Percentiles rank a stretch among this genome's conserved stretches.
phyloP scores from a whole-genome alignment of 225 moss, liverwort and hornwort genomes.

The Physcomitrellopsis africana region DNA sequence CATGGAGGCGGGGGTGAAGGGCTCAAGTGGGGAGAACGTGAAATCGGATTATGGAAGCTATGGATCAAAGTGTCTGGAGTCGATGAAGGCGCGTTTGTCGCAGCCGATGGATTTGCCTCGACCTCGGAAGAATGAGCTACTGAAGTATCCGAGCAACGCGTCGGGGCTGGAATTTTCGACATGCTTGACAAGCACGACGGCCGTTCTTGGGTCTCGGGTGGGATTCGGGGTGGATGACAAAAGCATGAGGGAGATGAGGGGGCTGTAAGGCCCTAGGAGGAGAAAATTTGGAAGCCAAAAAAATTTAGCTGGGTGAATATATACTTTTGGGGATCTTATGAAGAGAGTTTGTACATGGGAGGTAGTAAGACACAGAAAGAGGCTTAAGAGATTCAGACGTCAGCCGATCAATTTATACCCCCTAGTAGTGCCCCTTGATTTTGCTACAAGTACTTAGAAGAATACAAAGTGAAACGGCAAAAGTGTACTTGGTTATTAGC shows the following conservation, averaged over 20 bases:
- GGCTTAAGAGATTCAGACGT: slow-evolving; percentile 24
- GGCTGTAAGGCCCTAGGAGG: slow-evolving; percentile 15
- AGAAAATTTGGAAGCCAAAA: not conserved
- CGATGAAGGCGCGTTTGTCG: slow-evolving; percentile 14
- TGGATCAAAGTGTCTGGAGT: not conserved
- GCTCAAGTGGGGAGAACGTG: not conserved
- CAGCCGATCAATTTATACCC: slow-evolving; percentile 7
- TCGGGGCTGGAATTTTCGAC: slow-evolving; percentile 13
- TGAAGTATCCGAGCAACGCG: not conserved
- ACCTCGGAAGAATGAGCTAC: not conserved
- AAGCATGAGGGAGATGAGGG: not conserved
- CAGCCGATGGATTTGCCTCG: slow-evolving; percentile 20
- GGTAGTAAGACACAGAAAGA: slow-evolving; percentile 24
- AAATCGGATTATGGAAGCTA: slow-evolving; percentile 8
- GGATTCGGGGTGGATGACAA: slow-evolving; percentile 20
- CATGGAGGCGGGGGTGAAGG: slow-evolving; percentile 12
- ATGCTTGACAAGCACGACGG: slow-evolving; percentile 30
- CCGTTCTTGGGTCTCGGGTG: slow-evolving; percentile 9
- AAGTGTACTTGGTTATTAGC: not conserved
- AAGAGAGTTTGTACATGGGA: slow-evolving; percentile 52
- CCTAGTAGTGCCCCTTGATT: slow-evolving; percentile 34
- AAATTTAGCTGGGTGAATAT: slow-evolving; percentile 18
- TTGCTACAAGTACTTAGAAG: slow-evolving; percentile 6
- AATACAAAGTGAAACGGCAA: not conserved
- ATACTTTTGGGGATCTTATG: slow-evolving; percentile 39